Conservation (phyloP, 768 basidiomycete species). For the Hortiboletus flavorubellus region DNA sequence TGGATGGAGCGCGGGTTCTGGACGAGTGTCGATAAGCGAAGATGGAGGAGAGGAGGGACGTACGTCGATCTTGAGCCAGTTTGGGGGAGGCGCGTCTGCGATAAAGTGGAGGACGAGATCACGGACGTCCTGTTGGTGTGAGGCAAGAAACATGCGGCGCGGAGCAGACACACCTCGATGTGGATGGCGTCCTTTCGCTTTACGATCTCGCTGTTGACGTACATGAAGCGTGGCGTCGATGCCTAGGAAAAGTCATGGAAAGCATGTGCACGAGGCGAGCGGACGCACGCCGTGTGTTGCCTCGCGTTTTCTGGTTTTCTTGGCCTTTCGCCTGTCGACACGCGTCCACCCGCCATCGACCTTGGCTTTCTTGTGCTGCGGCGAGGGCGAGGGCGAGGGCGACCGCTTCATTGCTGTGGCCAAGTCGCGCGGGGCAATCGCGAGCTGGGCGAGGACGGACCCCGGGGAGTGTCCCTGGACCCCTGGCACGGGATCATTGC, state of each 20-base stretch:
- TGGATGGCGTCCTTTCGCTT: conserved; percentile 71
- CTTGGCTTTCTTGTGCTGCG: conserved; percentile 41
- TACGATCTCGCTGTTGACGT: conserved; percentile 70
- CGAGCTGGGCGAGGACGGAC: too few species aligned
- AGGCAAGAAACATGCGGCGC: too few species aligned
- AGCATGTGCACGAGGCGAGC: not conserved
- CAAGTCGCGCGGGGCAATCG: too few species aligned
- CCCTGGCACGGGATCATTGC: too few species aligned
- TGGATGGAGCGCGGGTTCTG: conserved; percentile 74
- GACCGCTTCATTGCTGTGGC: too few species aligned
- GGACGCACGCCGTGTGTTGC: conserved; percentile 59
- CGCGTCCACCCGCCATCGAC: conserved; percentile 54
- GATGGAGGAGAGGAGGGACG: conserved; percentile 12
- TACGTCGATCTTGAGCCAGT: conserved; percentile 86
- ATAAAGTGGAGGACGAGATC: conserved; percentile 81
- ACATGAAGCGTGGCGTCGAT: conserved; percentile 68
- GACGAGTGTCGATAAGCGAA: not conserved
- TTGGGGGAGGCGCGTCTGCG: conserved; percentile 78
- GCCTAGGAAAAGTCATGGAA: conserved; percentile 1
- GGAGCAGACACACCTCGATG: conserved; percentile 60
- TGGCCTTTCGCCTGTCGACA: conserved; percentile 68
- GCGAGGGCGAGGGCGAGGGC: conserved; percentile 7
- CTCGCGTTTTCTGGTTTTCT: conserved; percentile 61
- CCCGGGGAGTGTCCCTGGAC: too few species aligned
- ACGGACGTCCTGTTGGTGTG: conserved; percentile 65